Percentiles rank a stretch among this genome's conserved stretches.
Evolutionary conservation across 164 flowering plant genomes (phyloP).

Genomic region (Liriodendron chinense): DNA sequence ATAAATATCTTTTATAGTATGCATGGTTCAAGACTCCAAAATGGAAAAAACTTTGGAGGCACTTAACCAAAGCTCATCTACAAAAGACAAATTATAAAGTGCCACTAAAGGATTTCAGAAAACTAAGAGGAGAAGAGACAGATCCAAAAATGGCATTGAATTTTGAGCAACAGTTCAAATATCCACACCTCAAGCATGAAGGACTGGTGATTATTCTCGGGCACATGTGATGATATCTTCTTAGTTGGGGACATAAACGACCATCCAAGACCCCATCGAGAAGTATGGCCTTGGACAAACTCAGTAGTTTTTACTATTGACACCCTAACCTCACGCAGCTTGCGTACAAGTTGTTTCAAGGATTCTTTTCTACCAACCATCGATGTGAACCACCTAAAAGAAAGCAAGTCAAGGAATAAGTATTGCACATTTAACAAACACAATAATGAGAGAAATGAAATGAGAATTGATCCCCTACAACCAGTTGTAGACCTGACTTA

Average conservation of each 20-base stretch:
- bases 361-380: conserved; percentile 88
- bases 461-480: background rate
- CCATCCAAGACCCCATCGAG: conserved; percentile 98
- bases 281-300: conserved; percentile 93
- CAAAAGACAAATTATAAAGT: background rate
- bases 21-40: too few relatives aligned
- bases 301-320: conserved; percentile 88
- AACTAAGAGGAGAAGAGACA: background rate
- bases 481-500: too few relatives aligned
- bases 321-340: conserved; percentile 73
- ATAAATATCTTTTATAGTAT: background rate
- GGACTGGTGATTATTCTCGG: conserved; percentile 47
- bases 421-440: background rate
- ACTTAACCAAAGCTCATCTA: background rate
- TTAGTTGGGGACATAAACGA: conserved; percentile 63
- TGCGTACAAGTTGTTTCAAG: conserved; percentile 55
- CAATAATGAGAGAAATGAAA: background rate
- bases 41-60: background rate
- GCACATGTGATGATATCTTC: conserved; percentile 43
- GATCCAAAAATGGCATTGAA: background rate
- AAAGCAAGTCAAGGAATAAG: background rate
- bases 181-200: conserved; percentile 80
- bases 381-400: conserved; percentile 85
- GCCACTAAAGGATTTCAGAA: background rate
- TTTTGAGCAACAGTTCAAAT: background rate